Evolutionary conservation across 2,329 filamentous ascomycete species (phyloP), one percentile per base, ranked within the genome.

Genomic region (Eutypa lata): DNA sequence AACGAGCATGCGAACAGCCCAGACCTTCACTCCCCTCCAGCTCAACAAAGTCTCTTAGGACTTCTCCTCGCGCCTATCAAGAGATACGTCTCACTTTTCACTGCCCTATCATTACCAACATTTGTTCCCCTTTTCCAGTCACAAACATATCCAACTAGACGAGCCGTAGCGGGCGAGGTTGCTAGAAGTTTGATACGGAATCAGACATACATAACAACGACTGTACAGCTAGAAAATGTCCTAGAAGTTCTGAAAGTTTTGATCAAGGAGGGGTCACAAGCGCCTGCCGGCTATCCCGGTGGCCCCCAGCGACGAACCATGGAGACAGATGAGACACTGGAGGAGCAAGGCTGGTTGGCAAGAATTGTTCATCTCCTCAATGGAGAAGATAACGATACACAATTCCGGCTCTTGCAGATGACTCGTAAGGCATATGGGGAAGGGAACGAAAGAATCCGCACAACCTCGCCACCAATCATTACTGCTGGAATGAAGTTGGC

Each of bases 301-400:
- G 84, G 88, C 38, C 84, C 88, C 6, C 89, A 93, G 65, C 81
- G 90, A 57, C 86, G 91, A 56, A 83, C 76, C 0, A 69, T 81
- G 46, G 95, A 99, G 76, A 97, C 94, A 1, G 94, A 99, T 57
- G 95, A 99, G 75, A 97, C 93, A 0, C 86, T 97, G 65, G 93
- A 99, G 72, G 94, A 99, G 73, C 94, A 99, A 76, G 94, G 94
- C 49, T 97, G 91, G 91, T 79, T 99, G 50, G 94, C 94, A 35
- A 83, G 94, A 62, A 87, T 99, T 66, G 86, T 97, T 18, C 94
- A 99, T 73, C 77, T 97, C 52, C 83, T 99, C 49, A 80, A 90
- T 53, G 89, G 85, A 44, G 79, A 90, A 35, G 84, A 95, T 67
- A 97, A 97, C 65, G 91, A 96, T 63, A 95, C 88, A 0, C 94